A percentile compares a stretch with the other conserved stretches of the same genome.
These are phyloP conservation scores for Clavariopsis aquatica DNA, from an alignment of 495 filamentous ascomycete species.

Conservation along the genomic window DNA sequence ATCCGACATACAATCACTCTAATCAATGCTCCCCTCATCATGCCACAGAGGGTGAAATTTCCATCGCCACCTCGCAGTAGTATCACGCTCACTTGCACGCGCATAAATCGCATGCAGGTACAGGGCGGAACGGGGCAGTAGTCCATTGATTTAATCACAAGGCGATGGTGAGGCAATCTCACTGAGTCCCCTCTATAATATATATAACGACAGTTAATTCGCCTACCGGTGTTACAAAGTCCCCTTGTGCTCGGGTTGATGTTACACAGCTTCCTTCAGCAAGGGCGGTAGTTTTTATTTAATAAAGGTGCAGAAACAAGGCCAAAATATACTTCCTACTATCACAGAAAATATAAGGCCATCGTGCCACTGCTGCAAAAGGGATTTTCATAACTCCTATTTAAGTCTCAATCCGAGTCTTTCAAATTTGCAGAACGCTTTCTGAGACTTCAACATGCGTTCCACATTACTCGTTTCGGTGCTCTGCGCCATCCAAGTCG, in stretches of 20 bases:
- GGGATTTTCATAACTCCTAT: not conserved
- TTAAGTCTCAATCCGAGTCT: not conserved
- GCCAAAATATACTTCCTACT: not conserved
- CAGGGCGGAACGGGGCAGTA: not conserved
- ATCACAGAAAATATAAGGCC: not conserved
- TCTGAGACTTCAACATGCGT: conserved; percentile 17
- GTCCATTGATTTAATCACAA: not conserved
- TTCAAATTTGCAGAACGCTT: not conserved
- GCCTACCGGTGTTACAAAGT: not conserved
- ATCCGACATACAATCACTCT: not conserved
- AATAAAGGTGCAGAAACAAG: not conserved
- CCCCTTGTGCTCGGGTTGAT: not conserved
- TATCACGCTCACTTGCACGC: too few relatives aligned
- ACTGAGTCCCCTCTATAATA: not conserved
- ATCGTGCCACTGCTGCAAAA: not conserved
- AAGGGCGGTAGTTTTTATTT: not conserved
- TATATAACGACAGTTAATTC: not conserved
- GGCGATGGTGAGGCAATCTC: not conserved
- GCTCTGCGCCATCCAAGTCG: conserved; percentile 12
- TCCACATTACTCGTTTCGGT: conserved; percentile 14
- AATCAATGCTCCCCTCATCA: not conserved
- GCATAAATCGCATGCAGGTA: too few relatives aligned
- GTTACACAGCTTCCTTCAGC: not conserved
- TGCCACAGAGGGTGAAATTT: too few relatives aligned
- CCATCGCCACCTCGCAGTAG: not conserved